A percentile compares a stretch with the other conserved stretches of the same genome.
Evolutionary conservation across 2,329 filamentous ascomycete species (phyloP).

Genomic region (Aspergillus puulaauensis): DNA sequence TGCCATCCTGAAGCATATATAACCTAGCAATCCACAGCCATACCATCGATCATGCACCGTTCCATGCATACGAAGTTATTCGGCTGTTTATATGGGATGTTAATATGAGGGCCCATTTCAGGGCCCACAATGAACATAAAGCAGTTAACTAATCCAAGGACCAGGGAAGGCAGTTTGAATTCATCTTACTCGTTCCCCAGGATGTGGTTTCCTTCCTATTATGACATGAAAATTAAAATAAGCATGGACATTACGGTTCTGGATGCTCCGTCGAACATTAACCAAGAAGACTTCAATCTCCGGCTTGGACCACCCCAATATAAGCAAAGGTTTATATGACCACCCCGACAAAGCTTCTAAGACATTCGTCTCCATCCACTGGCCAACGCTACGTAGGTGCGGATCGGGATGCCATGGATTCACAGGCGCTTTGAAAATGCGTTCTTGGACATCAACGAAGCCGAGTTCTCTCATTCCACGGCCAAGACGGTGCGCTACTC

Average conservation of each 20-base stretch:
- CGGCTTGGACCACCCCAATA: conserved; percentile 44
- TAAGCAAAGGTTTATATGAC: conserved; percentile 44
- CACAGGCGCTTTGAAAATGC: conserved; percentile 53
- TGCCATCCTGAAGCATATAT: neutral
- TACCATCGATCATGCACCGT: neutral
- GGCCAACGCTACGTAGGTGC: conserved; percentile 49
- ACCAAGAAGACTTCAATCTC: conserved; percentile 50
- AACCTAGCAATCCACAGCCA: neutral
- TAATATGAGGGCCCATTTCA: neutral
- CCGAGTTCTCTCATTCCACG: conserved; percentile 57
- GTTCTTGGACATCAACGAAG: conserved; percentile 57
- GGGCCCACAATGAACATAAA: neutral
- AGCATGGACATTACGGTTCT: conserved; percentile 40
- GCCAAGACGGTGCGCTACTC: conserved; percentile 55
- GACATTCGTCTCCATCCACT: conserved; percentile 50
- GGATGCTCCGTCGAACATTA: conserved; percentile 43
- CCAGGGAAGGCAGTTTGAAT: neutral
- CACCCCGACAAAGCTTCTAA: conserved; percentile 44
- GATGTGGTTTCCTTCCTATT: conserved; percentile 34
- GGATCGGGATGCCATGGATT: conserved; percentile 53
- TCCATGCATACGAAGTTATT: neutral
- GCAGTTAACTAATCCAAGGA: neutral
- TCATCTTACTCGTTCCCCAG: conserved; percentile 19
- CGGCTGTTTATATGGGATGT: neutral
- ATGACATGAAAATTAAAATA: conserved; percentile 44